Base-by-base conservation (phyloP, 2,329 filamentous ascomycete species). In the Cladobotryum protrusum region DNA sequence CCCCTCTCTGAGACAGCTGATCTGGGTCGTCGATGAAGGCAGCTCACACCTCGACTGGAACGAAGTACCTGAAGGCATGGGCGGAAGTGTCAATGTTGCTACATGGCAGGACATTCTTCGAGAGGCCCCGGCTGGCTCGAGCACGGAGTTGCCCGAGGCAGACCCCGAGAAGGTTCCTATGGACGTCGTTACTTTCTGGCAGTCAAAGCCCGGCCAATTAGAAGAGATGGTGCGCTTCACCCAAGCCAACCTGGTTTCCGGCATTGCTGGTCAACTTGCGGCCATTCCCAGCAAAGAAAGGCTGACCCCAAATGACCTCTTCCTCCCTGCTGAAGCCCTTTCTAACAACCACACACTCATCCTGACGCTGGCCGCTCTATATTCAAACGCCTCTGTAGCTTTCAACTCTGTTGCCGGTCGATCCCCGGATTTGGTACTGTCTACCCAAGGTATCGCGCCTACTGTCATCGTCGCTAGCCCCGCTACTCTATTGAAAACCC, bases 21-120 rank as follows among this genome's bases (percentile, higher is more conserved):
- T 96, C 59, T 97, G 91, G 89, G 91, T 96, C 12, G 89, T 95
- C 5, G 92, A 96, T 60, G 81, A 89, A 62, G 89, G 89, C 39
- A 96, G 85, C 72, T 82, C 83, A 59, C 92, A 97, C 64, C 86
- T 99, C 78, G 91, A 96, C 68, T 99, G 92, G 91, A 91, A 89
- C 59, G 88, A 92, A 63, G 81, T 91, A 2, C 90, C 91, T 11
- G 80, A 86, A 61, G 86, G 87, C 46, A 84, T 85, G 50, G 85
- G 85, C 14, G 81, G 85, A 50, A 83, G 78, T 54, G 76, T 95
- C 53, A 87, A 87, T 49, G 87, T 96, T 14, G 81, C 84, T n/a
- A 93, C 92, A 13, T 99, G 92, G 91, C 88, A 95, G 61, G 88
- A 96, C 52, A 79, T 97, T 47, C 72, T 96, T 20, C 81, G 86